Conservation (phyloP, 257 asterid genomes). For the Henckelia pumila region DNA sequence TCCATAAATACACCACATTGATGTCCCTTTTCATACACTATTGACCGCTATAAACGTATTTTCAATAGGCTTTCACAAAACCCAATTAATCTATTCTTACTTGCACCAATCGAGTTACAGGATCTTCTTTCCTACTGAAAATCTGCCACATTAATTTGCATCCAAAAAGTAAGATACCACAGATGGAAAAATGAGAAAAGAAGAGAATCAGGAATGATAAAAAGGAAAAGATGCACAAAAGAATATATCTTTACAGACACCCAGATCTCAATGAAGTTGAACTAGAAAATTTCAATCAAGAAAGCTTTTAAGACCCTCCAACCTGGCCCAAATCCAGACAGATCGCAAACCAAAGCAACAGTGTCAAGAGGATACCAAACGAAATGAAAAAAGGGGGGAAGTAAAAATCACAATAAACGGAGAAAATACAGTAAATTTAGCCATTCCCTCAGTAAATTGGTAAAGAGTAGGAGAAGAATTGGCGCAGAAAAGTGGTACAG, state of each 20-base stretch:
- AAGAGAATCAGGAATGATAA: constrained; percentile 36
- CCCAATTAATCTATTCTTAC: constrained; percentile 33
- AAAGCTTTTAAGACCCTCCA: constrained; percentile 32
- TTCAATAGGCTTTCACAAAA: constrained; percentile 27
- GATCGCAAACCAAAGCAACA: constrained; percentile 34
- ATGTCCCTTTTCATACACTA: constrained; percentile 35
- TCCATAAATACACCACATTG: constrained; percentile 73
- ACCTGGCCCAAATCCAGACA: constrained; percentile 32
- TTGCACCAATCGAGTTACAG: constrained; percentile 32
- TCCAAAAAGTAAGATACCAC: constrained; percentile 47
- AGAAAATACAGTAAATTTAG: constrained; percentile 21
- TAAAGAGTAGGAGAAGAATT: constrained; percentile 21
- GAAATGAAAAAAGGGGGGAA: constrained; percentile 3
- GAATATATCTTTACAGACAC: constrained; percentile 58
- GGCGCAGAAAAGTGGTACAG: constrained; percentile 29
- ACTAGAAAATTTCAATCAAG: constrained; percentile 32
- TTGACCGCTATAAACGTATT: constrained; percentile 27
- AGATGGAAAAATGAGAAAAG: constrained; percentile 38
- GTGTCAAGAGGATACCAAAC: constrained; percentile 11
- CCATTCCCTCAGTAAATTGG: constrained; percentile 30
- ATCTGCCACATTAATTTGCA: constrained; percentile 46
- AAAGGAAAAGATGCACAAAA: constrained; percentile 47
- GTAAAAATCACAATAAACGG: constrained; percentile 16
- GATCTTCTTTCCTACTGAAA: constrained; percentile 39
- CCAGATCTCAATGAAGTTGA: constrained; percentile 47